phyloP scores from a whole-genome alignment of 78 protist genomes.

The Protostelium mycophagum region DNA sequence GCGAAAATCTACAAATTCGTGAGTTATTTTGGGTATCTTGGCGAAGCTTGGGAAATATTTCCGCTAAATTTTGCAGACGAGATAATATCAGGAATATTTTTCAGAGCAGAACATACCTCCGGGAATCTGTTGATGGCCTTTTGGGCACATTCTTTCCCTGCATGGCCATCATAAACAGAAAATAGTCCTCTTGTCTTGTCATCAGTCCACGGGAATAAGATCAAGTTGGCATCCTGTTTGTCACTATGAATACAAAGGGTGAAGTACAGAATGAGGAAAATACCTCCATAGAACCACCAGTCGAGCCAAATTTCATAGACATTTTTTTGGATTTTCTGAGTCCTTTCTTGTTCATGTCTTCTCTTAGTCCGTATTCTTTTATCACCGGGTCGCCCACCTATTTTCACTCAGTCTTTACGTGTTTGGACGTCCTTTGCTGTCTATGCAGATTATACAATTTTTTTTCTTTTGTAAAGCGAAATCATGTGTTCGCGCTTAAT shows the following conservation, averaged over 20 bases:
- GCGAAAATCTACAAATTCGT: conserved; percentile 10
- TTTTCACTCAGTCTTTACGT: no score
- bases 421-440: background rate
- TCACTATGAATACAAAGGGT: no score
- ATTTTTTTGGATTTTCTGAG: conserved; percentile 38
- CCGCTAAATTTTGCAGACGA: background rate
- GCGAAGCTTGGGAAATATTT: background rate
- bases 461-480: background rate
- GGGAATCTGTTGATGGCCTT: conserved; percentile 42
- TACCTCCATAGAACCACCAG: conserved; percentile 4
- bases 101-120: background rate
- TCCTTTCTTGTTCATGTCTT: conserved; percentile 46
- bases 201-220: conserved; percentile 3
- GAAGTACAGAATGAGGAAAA: no score
- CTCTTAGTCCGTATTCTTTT: conserved; percentile 24
- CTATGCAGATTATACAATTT: background rate
- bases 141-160: conserved; percentile 52
- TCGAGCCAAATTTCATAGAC: conserved; percentile 38
- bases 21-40: conserved; percentile 25
- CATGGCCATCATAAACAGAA: conserved; percentile 60
- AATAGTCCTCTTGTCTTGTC: conserved; percentile 34
- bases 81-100: background rate
- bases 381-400: conserved; percentile 10
- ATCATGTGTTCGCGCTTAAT: no score
- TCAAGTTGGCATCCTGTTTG: background rate